These are phyloP conservation scores for Ophiocordyceps polyrhachis-furcata DNA, from an alignment of 2,329 filamentous ascomycete genomes.

Conservation along the genomic window DNA sequence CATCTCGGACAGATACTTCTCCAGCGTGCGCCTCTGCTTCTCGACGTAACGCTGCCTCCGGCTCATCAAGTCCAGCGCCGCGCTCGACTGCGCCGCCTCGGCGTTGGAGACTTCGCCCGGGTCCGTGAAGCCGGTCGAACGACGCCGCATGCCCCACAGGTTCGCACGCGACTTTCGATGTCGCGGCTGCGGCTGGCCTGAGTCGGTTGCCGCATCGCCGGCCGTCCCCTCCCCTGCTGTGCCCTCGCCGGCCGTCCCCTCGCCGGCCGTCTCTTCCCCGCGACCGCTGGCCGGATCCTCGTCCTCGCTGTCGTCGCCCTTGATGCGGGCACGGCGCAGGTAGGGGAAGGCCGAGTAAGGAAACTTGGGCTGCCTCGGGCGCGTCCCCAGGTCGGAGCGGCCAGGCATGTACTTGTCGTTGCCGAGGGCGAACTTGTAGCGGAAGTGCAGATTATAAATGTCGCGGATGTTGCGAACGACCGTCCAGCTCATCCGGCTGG, in stretches of 20 bases:
- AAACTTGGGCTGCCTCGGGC: constrained; percentile 74
- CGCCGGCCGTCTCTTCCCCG: constrained; percentile 26
- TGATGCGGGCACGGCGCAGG: constrained; percentile 58
- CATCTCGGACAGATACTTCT: constrained; percentile 82
- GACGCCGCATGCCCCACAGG: constrained; percentile 32
- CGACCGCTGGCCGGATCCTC: constrained; percentile 32
- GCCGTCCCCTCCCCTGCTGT: constrained; percentile 43
- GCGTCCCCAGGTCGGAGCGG: constrained; percentile 42
- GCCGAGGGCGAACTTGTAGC: constrained; percentile 75
- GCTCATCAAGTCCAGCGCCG: constrained; percentile 26
- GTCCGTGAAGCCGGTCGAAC: constrained; percentile 31
- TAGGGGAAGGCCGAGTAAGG: constrained; percentile 82
- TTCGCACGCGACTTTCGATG: constrained; percentile 34
- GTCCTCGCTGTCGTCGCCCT: constrained; percentile 66
- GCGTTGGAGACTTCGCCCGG: constrained; percentile 23
- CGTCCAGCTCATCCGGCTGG: constrained; percentile 93
- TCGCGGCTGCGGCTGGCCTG: constrained; percentile 11
- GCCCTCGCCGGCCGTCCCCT: constrained; percentile 31
- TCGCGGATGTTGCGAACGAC: constrained; percentile 75
- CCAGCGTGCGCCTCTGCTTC: constrained; percentile 66
- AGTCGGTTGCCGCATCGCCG: constrained; percentile 33
- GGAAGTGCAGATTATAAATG: constrained; percentile 80
- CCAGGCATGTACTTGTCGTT: constrained; percentile 68
- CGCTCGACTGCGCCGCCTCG: constrained; percentile 22
- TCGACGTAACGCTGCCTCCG: constrained; percentile 49